These are phyloP conservation scores for Lactarius deliciosus DNA, from an alignment of 768 basidiomycete species.

Conservation along the genomic window DNA sequence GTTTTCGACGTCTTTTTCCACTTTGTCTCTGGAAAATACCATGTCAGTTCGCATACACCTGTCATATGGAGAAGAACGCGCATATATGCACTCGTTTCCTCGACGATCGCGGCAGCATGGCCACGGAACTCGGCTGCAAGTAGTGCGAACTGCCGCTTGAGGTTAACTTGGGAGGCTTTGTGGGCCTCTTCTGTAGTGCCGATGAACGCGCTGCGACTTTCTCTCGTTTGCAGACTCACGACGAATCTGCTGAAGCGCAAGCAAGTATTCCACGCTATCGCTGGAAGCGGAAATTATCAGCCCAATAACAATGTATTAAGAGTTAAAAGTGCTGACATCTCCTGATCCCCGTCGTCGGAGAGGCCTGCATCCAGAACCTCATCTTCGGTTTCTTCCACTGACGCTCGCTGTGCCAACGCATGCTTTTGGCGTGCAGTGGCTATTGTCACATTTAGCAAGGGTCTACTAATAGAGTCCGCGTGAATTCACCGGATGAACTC, in stretches of 20 bases:
- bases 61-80: slow-evolving; percentile 2
- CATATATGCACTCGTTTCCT: slow-evolving; percentile 29
- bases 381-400: slow-evolving; percentile 3
- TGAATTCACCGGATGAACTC: neutral
- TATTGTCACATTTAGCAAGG: neutral
- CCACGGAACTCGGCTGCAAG: slow-evolving; percentile 19
- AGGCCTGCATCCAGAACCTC: neutral
- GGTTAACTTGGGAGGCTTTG: slow-evolving; percentile 5
- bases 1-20: slow-evolving; percentile 8
- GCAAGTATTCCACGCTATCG: slow-evolving; percentile 18
- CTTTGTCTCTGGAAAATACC: slow-evolving; percentile 12
- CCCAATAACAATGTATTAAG: neutral
- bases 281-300: neutral
- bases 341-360: slow-evolving; percentile 16
- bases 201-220: neutral
- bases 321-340: slow-evolving; percentile 6
- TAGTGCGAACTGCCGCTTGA: slow-evolving; percentile 19
- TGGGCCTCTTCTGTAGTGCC: slow-evolving; percentile 9
- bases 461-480: neutral
- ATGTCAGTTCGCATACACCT: slow-evolving; percentile 1
- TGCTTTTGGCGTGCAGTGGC: neutral
- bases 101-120: slow-evolving; percentile 15
- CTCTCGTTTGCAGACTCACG: slow-evolving; percentile 10
- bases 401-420: neutral
- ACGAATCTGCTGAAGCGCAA: slow-evolving; percentile 20